Conservation (phyloP, 106 monocot species). For the Phalaenopsis equestris region DNA sequence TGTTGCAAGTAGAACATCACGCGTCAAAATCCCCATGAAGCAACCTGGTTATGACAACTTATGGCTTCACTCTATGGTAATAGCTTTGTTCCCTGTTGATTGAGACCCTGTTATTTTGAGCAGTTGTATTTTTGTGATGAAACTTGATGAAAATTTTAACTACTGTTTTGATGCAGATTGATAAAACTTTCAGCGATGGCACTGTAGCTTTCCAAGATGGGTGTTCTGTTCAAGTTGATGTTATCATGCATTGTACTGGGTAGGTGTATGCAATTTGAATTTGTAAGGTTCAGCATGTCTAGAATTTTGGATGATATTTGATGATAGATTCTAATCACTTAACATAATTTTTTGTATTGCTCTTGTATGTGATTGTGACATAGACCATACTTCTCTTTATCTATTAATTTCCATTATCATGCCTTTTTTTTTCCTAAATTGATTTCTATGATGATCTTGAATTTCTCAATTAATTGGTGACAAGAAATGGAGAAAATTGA, state of each 20-base stretch:
- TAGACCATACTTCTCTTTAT: neutral
- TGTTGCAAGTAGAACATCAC: constrained; percentile 51
- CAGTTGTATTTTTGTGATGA: neutral
- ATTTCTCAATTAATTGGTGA: too few relatives aligned
- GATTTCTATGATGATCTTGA: too few relatives aligned
- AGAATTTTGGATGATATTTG: neutral
- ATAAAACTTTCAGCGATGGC: constrained; percentile 35
- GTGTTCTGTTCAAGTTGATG: constrained; percentile 43
- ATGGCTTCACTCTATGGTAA: constrained; percentile 94
- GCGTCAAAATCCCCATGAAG: constrained; percentile 20
- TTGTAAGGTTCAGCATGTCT: neutral
- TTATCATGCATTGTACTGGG: constrained; percentile 98
- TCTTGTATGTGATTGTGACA: neutral
- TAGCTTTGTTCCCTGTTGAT: constrained; percentile 27
- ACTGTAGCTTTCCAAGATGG: constrained; percentile 41
- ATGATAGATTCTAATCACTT: neutral
- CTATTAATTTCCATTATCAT: neutral
- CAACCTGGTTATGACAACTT: constrained; percentile 70
- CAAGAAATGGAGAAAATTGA: too few relatives aligned
- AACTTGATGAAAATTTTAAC: neutral
- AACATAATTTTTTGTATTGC: neutral
- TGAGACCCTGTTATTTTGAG: neutral
- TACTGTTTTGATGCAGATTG: constrained; percentile 36
- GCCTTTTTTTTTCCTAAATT: neutral
- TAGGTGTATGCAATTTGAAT: constrained; percentile 22